Base-by-base conservation (phyloP, 2,329 filamentous ascomycete species). In the Alternaria longipes region DNA sequence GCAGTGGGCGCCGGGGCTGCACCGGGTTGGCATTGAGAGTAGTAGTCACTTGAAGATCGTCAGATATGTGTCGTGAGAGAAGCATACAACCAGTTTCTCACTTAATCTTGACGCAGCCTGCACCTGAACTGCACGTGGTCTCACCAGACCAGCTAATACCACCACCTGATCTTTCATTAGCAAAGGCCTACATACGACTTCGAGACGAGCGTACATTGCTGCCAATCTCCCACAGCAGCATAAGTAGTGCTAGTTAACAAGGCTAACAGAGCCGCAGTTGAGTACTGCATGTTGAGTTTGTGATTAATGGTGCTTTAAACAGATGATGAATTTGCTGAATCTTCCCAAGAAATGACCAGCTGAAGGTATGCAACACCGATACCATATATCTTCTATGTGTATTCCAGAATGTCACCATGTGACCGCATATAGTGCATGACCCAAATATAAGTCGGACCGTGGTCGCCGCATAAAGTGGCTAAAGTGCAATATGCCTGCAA, bases 11-110 rank as follows among this genome's bases (percentile, higher is more conserved):
- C 64, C 38, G 69, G 62, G 3, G 65, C 71, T 26, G 70, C 71
- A 24, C 77, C 78, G 7, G 80, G 80, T 46, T 81, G 73, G 56
- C 80, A 81, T 76, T 82, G 80, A 5, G 73, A 76, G 59, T 80
- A 80, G 57, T 73, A 77, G 28, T 75, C 73, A 56, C 75, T 50
- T 78, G 41, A 6, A n/a, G 2, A 8, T 6, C 8, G 47, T 71
- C 51, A 70, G 62, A 26, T 7, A 14, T 36, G 18, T 4, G 46
- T 47, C 24, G 8, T 12, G 16, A n/a, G 8, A 6, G 14, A 44
- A 16, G 9, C 38, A 34, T 7, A 8, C 32, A n/a, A 26, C 51
- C 28, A 8, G 26, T 4, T 1, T 34, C 57, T 49, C 64, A 76
- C 75, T 74, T 78, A 62, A 78, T 54, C 51, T 68, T 64, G 1